Percentiles rank a stretch among this genome's conserved stretches.
Conservation (phyloP, 257 asterid genomes). For the Linaria vulgaris region DNA sequence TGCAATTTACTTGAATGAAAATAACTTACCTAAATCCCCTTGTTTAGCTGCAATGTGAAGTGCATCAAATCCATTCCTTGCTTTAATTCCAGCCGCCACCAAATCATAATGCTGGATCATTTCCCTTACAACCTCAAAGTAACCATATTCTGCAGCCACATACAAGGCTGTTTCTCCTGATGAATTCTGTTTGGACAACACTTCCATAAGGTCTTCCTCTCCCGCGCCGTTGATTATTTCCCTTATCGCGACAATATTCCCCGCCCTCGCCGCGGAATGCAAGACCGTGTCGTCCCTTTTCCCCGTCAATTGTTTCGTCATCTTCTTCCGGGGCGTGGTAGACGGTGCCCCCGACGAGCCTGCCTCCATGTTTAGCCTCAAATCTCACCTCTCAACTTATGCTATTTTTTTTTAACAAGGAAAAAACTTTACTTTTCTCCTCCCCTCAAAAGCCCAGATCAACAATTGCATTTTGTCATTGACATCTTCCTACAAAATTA, state of each 20-base stretch:
- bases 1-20: too few species aligned
- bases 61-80: constrained; percentile 58
- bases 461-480: constrained; percentile 15
- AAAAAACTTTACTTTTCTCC: constrained; percentile 8
- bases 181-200: constrained; percentile 41
- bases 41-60: constrained; percentile 67
- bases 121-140: constrained; percentile 48
- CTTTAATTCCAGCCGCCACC: constrained; percentile 52
- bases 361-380: constrained; percentile 23
- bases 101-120: constrained; percentile 46
- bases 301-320: constrained; percentile 61
- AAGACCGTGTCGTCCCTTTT: constrained; percentile 49
- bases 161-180: constrained; percentile 54
- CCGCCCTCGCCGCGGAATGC: constrained; percentile 56
- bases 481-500: too few species aligned
- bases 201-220: constrained; percentile 32
- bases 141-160: constrained; percentile 58
- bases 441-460: constrained; percentile 26
- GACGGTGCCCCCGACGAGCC: constrained; percentile 27
- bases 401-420: constrained; percentile 3
- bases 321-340: constrained; percentile 50
- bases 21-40: constrained; percentile 51
- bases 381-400: neutral
- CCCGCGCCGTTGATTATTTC: constrained; percentile 32
- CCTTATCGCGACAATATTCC: constrained; percentile 35